Conservation (phyloP, 2,329 filamentous ascomycete genomes). For the Lachnellula occidentalis region DNA sequence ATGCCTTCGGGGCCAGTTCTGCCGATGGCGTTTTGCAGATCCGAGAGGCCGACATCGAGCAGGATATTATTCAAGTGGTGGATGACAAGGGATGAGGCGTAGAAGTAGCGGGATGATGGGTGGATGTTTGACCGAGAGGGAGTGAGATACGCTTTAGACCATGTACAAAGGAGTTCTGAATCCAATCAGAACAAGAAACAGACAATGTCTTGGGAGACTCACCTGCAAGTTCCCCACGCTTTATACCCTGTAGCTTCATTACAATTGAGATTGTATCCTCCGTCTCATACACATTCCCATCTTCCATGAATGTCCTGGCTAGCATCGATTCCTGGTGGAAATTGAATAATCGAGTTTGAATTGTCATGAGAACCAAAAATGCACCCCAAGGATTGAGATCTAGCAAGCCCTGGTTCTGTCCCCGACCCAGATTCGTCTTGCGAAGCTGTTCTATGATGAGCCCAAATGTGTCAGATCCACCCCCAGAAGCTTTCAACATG, state of each 20-base stretch:
- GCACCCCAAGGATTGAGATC: constrained; percentile 23
- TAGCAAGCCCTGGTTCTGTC: constrained; percentile 6
- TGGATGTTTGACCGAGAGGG: neutral
- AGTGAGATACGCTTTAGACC: constrained; percentile 10
- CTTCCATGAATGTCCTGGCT: constrained; percentile 15
- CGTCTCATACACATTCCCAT: constrained; percentile 2
- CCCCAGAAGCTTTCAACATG: constrained; percentile 7
- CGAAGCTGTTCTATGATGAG: neutral
- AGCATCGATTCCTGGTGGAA: constrained; percentile 18
- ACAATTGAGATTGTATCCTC: constrained; percentile 1
- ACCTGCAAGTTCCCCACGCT: constrained; percentile 6
- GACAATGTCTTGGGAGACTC: neutral
- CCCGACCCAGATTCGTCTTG: neutral
- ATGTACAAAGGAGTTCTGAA: constrained; percentile 11
- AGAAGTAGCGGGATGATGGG: constrained; percentile 14
- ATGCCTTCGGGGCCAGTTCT: constrained; percentile 17
- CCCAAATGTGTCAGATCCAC: neutral
- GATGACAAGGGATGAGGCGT: constrained; percentile 12
- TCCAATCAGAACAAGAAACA: neutral
- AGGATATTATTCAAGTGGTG: constrained; percentile 17
- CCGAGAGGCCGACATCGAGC: constrained; percentile 15
- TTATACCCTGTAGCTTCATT: neutral
- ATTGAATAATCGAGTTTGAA: constrained; percentile 18
- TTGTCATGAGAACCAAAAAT: constrained; percentile 20
- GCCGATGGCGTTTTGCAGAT: constrained; percentile 20